Conservation (phyloP, 495 filamentous ascomycete species). For the Hypoxylon perforatum region DNA sequence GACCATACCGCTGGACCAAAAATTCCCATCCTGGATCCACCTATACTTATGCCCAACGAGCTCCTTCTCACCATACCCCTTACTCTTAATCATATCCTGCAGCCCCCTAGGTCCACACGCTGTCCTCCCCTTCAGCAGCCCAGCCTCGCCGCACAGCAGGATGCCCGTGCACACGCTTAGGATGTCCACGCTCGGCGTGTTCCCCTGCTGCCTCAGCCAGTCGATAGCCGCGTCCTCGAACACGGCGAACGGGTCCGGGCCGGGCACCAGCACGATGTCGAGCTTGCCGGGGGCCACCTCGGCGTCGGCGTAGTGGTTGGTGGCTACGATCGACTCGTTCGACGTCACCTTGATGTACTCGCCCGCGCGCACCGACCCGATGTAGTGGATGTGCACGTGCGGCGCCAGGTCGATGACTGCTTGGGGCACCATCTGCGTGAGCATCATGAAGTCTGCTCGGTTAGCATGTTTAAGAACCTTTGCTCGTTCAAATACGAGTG, state of each 20-base stretch:
- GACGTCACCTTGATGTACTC: conserved; percentile 50
- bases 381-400: conserved; percentile 57
- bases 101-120: conserved; percentile 65
- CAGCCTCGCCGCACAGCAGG: conserved; percentile 59
- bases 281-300: conserved; percentile 62
- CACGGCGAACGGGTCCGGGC: conserved; percentile 55
- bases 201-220: conserved; percentile 59
- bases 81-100: conserved; percentile 54
- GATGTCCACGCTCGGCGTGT: conserved; percentile 53
- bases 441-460: conserved; percentile 48
- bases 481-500: no score
- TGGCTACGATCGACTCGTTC: conserved; percentile 47
- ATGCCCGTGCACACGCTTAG: conserved; percentile 67
- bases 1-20: conserved; percentile 70
- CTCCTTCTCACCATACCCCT: conserved; percentile 56
- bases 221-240: conserved; percentile 50
- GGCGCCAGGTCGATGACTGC: conserved; percentile 53
- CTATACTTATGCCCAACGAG: conserved; percentile 60
- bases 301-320: conserved; percentile 53
- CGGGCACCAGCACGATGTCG: conserved; percentile 65
- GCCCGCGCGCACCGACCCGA: conserved; percentile 49
- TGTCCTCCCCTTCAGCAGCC: conserved; percentile 59
- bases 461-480: not conserved
- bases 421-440: conserved; percentile 45
- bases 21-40: conserved; percentile 66